phyloP scores from a whole-genome alignment of 768 basidiomycete species.

The Naganishia antarctica region DNA sequence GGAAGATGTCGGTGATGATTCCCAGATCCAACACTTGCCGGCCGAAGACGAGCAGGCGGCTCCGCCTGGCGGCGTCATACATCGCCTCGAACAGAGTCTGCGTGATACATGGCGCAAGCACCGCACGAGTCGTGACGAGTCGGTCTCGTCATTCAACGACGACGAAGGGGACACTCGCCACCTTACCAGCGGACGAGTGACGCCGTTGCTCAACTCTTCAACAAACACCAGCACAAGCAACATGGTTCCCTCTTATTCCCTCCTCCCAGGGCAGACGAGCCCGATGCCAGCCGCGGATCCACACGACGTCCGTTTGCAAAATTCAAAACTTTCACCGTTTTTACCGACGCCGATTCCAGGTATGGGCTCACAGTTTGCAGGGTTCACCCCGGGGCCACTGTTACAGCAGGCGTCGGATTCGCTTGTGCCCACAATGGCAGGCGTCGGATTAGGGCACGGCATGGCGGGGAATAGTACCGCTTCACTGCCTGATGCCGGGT shows the following conservation, averaged over 20 bases:
- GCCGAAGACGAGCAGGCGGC: not conserved
- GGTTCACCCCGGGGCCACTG: slow-evolving; percentile 16
- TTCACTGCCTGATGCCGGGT: slow-evolving; percentile 35
- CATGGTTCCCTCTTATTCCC: slow-evolving; percentile 56
- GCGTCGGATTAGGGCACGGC: not conserved
- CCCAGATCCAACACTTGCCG: not conserved
- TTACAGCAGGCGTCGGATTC: slow-evolving; percentile 46
- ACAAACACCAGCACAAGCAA: not conserved
- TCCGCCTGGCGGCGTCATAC: slow-evolving; percentile 18
- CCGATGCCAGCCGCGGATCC: slow-evolving; percentile 73
- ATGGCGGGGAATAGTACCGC: not conserved
- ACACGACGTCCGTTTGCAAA: slow-evolving; percentile 67
- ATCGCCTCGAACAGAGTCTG: no score
- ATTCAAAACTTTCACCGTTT: slow-evolving; percentile 82
- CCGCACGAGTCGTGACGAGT: slow-evolving; percentile 20
- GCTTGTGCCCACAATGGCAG: slow-evolving; percentile 33
- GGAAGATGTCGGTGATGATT: not conserved
- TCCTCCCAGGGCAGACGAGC: slow-evolving; percentile 59
- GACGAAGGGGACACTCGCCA: not conserved
- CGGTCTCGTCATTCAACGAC: not conserved
- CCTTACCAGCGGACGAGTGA: not conserved
- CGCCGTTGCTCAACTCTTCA: not conserved
- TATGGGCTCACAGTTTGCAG: not conserved
- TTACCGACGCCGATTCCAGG: slow-evolving; percentile 63
- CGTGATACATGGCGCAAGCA: slow-evolving; percentile 32